Percentiles rank a stretch among this genome's conserved stretches.
These are phyloP conservation scores for Acer negundo DNA, from an alignment of 345 rosid species.

Conservation along the genomic window DNA sequence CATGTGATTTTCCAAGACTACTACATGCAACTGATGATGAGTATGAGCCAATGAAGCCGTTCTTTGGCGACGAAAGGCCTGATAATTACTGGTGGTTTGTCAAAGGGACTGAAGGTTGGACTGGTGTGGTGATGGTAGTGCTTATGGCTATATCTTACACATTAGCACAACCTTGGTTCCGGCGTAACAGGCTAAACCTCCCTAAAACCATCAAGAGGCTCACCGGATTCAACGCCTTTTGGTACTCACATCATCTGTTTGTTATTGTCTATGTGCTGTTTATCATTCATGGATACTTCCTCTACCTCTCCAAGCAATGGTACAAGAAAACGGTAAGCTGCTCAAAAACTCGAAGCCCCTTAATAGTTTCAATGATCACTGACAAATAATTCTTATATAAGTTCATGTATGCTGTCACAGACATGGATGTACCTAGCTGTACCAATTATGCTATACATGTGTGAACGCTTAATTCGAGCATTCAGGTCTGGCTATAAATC, in stretches of 20 bases:
- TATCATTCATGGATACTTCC: slow-evolving; percentile 60
- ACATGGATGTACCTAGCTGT: slow-evolving; percentile 91
- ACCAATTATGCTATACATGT: slow-evolving; percentile 55
- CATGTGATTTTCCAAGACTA: slow-evolving; percentile 81
- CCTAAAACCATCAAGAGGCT: slow-evolving; percentile 59
- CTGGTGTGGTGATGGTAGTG: slow-evolving; percentile 69
- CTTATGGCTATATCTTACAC: slow-evolving; percentile 63
- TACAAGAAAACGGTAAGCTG: slow-evolving; percentile 64
- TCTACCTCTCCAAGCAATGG: slow-evolving; percentile 74
- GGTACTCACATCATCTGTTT: slow-evolving; percentile 89
- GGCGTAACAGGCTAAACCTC: slow-evolving; percentile 59
- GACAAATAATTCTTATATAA: background rate
- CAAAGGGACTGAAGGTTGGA: slow-evolving; percentile 74
- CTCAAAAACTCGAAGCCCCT: background rate
- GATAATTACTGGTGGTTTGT: slow-evolving; percentile 78
- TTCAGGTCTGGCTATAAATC: slow-evolving; percentile 65
- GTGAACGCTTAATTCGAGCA: slow-evolving; percentile 62
- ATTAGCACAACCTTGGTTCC: slow-evolving; percentile 80
- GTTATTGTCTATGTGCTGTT: slow-evolving; percentile 68
- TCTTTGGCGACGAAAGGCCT: slow-evolving; percentile 60
- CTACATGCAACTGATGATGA: slow-evolving; percentile 61
- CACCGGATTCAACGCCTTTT: slow-evolving; percentile 81
- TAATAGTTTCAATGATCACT: background rate
- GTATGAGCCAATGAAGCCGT: slow-evolving; percentile 61
- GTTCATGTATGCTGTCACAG: slow-evolving; percentile 32